Conservation (phyloP, 352 stramenopile genomes). For the Globisporangium apiculatum region DNA sequence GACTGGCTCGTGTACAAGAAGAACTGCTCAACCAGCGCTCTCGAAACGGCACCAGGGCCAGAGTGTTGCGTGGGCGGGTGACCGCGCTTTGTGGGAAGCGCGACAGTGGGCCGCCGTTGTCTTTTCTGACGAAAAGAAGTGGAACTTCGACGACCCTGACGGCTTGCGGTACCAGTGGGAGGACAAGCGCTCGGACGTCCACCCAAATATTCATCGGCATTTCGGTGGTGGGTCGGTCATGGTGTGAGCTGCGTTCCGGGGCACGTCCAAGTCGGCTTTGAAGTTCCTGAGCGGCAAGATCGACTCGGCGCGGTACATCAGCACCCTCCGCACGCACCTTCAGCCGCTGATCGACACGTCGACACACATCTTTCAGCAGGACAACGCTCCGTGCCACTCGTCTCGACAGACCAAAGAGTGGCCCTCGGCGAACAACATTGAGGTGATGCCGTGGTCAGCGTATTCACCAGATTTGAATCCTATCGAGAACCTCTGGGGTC, state of each 20-base stretch:
- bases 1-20: conserved; percentile 4
- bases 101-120: neutral
- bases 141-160: neutral
- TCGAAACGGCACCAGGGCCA: neutral
- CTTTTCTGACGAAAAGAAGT: neutral
- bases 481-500: neutral
- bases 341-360: no score
- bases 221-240: no score
- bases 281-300: neutral
- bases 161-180: neutral
- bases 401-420: conserved; percentile 1
- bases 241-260: neutral
- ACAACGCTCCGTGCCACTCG: conserved; percentile 1
- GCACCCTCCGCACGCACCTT: neutral
- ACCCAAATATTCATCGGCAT: no score
- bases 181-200: no score
- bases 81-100: neutral
- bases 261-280: neutral
- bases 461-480: conserved; percentile 1
- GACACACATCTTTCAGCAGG: neutral
- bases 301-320: neutral
- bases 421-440: neutral
- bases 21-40: neutral
- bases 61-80: neutral
- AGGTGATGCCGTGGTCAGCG: neutral